Percentiles rank a stretch among this genome's conserved stretches.
These are phyloP conservation scores for Fusarium nelsonii DNA, from an alignment of 2,329 filamentous ascomycete species.

Conservation along the genomic window DNA sequence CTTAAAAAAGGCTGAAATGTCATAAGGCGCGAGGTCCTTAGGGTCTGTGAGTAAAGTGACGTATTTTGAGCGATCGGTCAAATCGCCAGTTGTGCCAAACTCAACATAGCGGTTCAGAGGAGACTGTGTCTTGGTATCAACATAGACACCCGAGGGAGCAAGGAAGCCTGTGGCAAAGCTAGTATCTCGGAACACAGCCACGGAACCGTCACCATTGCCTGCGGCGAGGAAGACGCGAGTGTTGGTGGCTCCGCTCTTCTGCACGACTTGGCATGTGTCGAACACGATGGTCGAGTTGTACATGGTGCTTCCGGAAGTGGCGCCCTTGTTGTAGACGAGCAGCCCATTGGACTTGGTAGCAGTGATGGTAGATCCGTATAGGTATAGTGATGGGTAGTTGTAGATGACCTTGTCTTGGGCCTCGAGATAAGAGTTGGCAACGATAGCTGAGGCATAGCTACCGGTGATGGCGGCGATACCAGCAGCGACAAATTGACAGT, in stretches of 20 bases:
- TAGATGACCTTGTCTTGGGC: constrained; percentile 58
- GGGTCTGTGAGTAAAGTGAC: constrained; percentile 51
- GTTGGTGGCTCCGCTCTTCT: constrained; percentile 49
- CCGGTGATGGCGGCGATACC: constrained; percentile 49
- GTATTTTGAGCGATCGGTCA: constrained; percentile 51
- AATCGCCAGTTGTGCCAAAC: constrained; percentile 55
- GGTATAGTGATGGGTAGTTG: constrained; percentile 56
- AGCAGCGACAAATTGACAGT: constrained; percentile 57
- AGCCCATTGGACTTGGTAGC: constrained; percentile 51
- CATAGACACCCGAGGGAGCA: constrained; percentile 51
- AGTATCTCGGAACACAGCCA: constrained; percentile 57
- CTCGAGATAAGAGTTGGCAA: constrained; percentile 60
- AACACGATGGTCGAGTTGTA: constrained; percentile 58
- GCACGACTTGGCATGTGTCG: constrained; percentile 55
- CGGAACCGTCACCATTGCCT: constrained; percentile 56
- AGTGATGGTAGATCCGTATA: constrained; percentile 59
- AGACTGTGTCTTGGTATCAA: constrained; percentile 51
- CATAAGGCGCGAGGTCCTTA: constrained; percentile 48
- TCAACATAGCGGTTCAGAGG: constrained; percentile 55
- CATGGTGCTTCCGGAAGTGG: constrained; percentile 39
- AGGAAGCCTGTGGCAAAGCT: constrained; percentile 53
- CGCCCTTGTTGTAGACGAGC: constrained; percentile 56
- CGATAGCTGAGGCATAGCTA: constrained; percentile 52
- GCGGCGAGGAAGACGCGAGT: constrained; percentile 58
- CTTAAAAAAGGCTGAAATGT: constrained; percentile 37